Evolutionary conservation across 352 stramenopile genomes (phyloP), one percentile per base, ranked within the genome.

Genomic region (Pythium diclinum): DNA sequence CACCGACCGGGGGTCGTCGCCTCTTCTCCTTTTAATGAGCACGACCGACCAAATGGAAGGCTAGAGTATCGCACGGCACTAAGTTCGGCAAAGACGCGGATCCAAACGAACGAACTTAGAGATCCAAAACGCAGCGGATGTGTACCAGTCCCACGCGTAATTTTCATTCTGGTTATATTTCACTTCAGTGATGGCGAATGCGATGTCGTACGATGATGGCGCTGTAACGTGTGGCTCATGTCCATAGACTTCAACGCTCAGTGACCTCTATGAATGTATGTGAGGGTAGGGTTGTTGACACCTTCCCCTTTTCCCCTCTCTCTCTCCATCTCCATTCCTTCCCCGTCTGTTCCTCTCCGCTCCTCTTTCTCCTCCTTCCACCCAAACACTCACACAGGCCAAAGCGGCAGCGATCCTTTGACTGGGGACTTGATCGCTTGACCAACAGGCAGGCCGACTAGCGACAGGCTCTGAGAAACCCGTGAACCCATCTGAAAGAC

Each of bases 301-400:
- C 8, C n/a, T 30, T 30, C 21, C 44, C 44, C 44, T 23, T 51
- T 51, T 19, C 44, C 44, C 44, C 21, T 30, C 8, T 30, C 19
- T n/a, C 19, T 19, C 44, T 51, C 44, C 44, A 51, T 51, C 44
- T 51, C 44, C 44, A 51, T 51, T 51, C n/a, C 44, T 51, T 51
- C 44, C 44, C 44, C 44, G 44, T 51, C 44, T 51, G 44, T 51
- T 51, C 44, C 13, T 51, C 30, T 51, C 44, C 30, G 44, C 44
- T 51, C 44, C 44, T 51, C 44, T 19, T 51, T 51, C 44, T 51
- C 44, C 44, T 51, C 44, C 44, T 51, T 51, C 44, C 44, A 51
- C 44, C 44, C 44, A 51, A 51, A 51, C 44, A 30, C 44, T 17
- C 36, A 17, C 36, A 42, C 36, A 42, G 7, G 13, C 36, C 36